Base-by-base conservation (phyloP, 805 yeast species). In the Candida peoriensis region DNA sequence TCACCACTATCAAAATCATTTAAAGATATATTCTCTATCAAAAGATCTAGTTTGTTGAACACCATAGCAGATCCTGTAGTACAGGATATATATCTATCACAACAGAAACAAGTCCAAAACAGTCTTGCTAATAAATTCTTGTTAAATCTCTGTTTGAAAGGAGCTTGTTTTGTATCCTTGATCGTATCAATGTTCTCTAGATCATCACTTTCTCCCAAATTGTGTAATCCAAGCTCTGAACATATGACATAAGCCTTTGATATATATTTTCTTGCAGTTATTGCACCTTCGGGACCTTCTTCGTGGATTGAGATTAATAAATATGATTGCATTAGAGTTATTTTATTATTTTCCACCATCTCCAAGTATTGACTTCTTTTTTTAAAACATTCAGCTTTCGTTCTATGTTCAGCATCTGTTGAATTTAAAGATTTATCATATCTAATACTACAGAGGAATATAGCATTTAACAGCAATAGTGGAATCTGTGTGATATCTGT, bases 271-370 rank as follows among this genome's bases (percentile, higher is more conserved):
- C 38, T 34, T 20, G 42, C 18, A 7, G n/a, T 11, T 4, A 20
- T 24, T 11, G 42, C 17, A 2, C 42, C 42, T 9, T 38, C 36
- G 3, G 42, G 38, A 8, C 42, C 42, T 34, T 38, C 42, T 28
- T 37, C 32, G n/a, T 20, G 36, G 30, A 28, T 26, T 13, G 33
- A 37, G 12, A 29, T 25, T 17, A 32, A 28, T 24, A 30, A 20
- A 29, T 33, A 33, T 17, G 38, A 24, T 29, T 38, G 42, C 2
- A 38, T n/a, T 2, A 38, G n/a, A 4, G 42, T 38, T n/a, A 38
- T 21, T 23, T 34, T 38, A 17, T 38, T 38, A 1, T 30, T 20
- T 16, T 38, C 42, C 19, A 38, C 26, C 42, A 38, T 38, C 20
- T 38, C 36, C 17, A 38, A 16, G 12, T 27, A 29, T 21, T 24